A percentile compares a stretch with the other conserved stretches of the same genome.
These are phyloP conservation scores for Colletotrichum noveboracense DNA, from an alignment of 2,329 filamentous ascomycete species.

Conservation along the genomic window DNA sequence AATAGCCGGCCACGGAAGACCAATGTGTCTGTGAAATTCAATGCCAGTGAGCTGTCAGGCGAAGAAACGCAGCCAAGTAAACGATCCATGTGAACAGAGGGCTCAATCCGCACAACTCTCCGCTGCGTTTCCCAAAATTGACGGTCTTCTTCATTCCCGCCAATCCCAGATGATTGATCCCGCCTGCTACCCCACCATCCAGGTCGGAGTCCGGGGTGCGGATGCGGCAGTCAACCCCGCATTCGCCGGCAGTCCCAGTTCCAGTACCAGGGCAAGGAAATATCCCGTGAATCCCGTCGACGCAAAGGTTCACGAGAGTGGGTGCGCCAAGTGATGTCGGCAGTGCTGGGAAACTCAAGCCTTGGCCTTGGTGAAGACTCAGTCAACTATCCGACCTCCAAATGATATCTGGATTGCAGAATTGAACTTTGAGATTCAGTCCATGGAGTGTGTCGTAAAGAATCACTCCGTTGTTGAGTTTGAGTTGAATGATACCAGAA, in stretches of 20 bases:
- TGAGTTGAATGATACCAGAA: not conserved
- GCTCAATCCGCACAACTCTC: not conserved
- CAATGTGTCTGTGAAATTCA: not conserved
- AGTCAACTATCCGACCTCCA: rapidly evolving
- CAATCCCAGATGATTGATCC: not conserved
- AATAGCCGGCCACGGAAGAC: not conserved
- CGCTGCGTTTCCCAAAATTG: not conserved
- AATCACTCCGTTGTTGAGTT: not conserved
- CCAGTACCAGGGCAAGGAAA: not conserved
- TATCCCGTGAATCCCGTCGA: not conserved
- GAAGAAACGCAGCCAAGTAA: not conserved
- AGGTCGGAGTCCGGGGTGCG: not conserved
- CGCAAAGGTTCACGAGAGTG: not conserved
- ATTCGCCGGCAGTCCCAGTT: not conserved
- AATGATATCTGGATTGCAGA: rapidly evolving
- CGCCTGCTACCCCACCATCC: not conserved
- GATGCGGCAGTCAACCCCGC: slow-evolving; percentile 2
- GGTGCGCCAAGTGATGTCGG: not conserved
- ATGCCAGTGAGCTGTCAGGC: not conserved
- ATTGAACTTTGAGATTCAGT: not conserved
- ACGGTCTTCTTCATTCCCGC: not conserved
- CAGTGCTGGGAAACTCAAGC: not conserved
- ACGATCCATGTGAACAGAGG: not conserved
- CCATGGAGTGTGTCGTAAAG: not conserved
- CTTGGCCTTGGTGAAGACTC: not conserved